Percentiles rank a stretch among this genome's conserved stretches.
Evolutionary conservation across 176 grass and related monocot genomes (phyloP).

Genomic region (Juncus effusus): DNA sequence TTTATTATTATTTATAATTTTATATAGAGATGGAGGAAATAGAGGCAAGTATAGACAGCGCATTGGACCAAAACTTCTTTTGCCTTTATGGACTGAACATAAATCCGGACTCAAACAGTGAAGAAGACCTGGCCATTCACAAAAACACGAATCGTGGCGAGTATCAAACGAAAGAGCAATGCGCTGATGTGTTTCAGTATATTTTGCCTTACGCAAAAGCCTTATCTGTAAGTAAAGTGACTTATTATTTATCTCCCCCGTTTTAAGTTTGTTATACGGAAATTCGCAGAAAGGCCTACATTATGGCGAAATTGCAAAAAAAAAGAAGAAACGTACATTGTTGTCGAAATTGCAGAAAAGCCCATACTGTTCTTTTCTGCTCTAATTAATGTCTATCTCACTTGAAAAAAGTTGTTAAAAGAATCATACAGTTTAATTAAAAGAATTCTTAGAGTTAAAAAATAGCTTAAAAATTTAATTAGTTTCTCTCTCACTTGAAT

Average conservation of each 20-base stretch:
- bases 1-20: constrained; percentile 34
- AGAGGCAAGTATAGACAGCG: constrained; percentile 73
- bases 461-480: too few species aligned
- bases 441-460: too few species aligned
- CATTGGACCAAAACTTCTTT: constrained; percentile 95
- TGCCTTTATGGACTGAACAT: constrained; percentile 98
- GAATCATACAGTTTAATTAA: too few species aligned
- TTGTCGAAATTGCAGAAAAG: too few species aligned
- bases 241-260: too few species aligned
- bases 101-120: constrained; percentile 87
- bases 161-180: constrained; percentile 99
- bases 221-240: constrained; percentile 57
- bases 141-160: constrained; percentile 95
- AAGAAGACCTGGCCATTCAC: constrained; percentile 83
- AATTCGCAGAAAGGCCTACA: too few species aligned
- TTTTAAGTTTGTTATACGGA: too few species aligned
- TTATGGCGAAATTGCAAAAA: neutral
- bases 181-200: constrained; percentile 99
- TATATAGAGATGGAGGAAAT: constrained; percentile 82
- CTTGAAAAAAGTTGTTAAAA: too few species aligned
- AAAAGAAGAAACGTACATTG: neutral
- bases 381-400: too few species aligned
- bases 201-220: constrained; percentile 87
- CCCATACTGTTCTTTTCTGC: too few species aligned
- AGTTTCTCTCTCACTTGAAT: too few species aligned